phyloP scores from a whole-genome alignment of 2,329 filamentous ascomycete genomes.

The Penicillium italicum region DNA sequence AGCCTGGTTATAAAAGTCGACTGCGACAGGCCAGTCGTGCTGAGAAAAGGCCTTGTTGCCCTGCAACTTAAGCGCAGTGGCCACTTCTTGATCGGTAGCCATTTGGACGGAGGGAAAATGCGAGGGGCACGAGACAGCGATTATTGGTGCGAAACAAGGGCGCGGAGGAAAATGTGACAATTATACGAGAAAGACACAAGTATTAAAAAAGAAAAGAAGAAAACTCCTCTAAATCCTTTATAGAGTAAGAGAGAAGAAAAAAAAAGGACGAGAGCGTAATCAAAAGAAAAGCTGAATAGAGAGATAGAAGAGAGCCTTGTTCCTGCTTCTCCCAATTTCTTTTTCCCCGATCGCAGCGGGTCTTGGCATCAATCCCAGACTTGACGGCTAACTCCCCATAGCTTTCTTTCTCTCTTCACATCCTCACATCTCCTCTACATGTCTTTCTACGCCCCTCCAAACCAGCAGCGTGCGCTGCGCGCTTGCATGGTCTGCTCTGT shows the following conservation, averaged over 20 bases:
- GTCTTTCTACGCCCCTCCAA: slow-evolving; percentile 66
- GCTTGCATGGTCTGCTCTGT: slow-evolving; percentile 99
- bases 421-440: slow-evolving; percentile 20
- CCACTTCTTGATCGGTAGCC: slow-evolving; percentile 58
- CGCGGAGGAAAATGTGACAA: not conserved
- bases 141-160: slow-evolving; percentile 15
- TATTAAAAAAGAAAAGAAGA: not conserved
- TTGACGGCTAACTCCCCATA: slow-evolving; percentile 17
- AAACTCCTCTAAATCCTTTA: not conserved
- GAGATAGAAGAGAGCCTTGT: slow-evolving; percentile 3
- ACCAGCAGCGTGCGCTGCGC: slow-evolving; percentile 79
- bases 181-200: slow-evolving; percentile 6
- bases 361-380: slow-evolving; percentile 34
- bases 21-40: slow-evolving; percentile 79
- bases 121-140: slow-evolving; percentile 28
- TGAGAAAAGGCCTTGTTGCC: slow-evolving; percentile 89
- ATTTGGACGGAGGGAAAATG: slow-evolving; percentile 27
- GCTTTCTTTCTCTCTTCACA: slow-evolving; percentile 5
- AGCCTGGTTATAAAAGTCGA: slow-evolving; percentile 81
- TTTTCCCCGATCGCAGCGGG: slow-evolving; percentile 25
- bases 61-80: slow-evolving; percentile 81
- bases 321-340: slow-evolving; percentile 21
- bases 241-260: slow-evolving; percentile 6
- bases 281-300: slow-evolving; percentile 3
- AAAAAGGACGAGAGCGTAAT: slow-evolving; percentile 2